Evolutionary conservation across 1,284 basidiomycete genomes (phyloP).

Genomic region (Blastosporella zonata): DNA sequence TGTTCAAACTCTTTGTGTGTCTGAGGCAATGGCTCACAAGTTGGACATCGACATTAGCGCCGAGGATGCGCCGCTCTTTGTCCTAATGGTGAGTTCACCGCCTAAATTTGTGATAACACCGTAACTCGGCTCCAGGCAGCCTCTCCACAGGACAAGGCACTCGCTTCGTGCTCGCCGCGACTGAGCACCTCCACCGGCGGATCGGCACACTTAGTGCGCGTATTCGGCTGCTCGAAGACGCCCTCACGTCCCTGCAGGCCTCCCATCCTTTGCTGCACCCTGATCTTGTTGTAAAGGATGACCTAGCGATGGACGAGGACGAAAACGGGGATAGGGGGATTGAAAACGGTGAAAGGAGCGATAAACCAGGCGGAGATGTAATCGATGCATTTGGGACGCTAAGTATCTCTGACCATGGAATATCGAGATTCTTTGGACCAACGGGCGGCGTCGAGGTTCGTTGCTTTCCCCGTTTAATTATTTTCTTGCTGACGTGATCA

Average conservation of each 20-base stretch:
- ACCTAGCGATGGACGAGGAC: conserved; percentile 17
- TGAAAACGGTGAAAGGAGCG: not conserved
- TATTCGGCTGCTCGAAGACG: conserved; percentile 66
- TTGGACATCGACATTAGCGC: conserved; percentile 19
- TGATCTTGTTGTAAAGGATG: conserved; percentile 40
- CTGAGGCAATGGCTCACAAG: too few species aligned
- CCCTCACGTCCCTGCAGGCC: conserved; percentile 50
- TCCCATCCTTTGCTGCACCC: conserved; percentile 64
- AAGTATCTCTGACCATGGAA: conserved; percentile 57
- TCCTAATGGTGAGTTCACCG: conserved; percentile 53
- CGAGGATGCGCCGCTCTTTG: conserved; percentile 67
- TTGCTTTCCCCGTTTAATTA: conserved; percentile 8
- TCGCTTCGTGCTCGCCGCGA: conserved; percentile 68
- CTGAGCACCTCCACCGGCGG: conserved; percentile 67
- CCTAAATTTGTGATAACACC: not conserved
- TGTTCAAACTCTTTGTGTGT: conserved; percentile 16
- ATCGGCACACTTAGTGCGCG: conserved; percentile 59
- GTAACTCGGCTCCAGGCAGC: conserved; percentile 39
- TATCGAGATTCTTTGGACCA: conserved; percentile 61
- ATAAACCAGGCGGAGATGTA: conserved; percentile 29
- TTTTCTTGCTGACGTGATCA: not conserved
- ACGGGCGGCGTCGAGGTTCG: conserved; percentile 61
- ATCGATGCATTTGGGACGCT: conserved; percentile 61
- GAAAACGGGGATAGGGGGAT: conserved; percentile 1
- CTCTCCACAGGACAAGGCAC: conserved; percentile 64